Conservation (phyloP, 2,329 filamentous ascomycete species). For the Penicillium sclerotigenum region DNA sequence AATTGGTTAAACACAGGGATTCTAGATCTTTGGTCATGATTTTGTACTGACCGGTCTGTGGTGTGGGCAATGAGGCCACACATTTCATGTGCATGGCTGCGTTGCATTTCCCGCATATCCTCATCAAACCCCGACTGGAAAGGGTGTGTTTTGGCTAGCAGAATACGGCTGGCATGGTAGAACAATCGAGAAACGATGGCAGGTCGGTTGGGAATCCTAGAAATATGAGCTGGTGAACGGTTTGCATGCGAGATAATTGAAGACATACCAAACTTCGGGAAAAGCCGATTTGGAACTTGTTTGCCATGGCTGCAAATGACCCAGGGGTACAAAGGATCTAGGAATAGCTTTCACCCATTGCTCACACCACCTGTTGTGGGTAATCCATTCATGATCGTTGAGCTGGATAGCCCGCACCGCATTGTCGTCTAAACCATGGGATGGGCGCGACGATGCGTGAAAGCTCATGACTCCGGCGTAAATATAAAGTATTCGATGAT, state of each 20-base stretch:
- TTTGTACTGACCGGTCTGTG: conserved; percentile 61
- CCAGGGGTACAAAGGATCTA: conserved; percentile 81
- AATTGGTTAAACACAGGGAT: neutral
- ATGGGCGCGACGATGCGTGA: conserved; percentile 64
- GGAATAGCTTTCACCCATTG: conserved; percentile 77
- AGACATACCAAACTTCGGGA: conserved; percentile 74
- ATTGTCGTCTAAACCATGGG: conserved; percentile 57
- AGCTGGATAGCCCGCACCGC: conserved; percentile 57
- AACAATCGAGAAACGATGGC: conserved; percentile 80
- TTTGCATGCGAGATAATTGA: neutral
- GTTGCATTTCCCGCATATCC: conserved; percentile 68
- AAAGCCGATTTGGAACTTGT: conserved; percentile 70
- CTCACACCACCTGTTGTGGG: conserved; percentile 76
- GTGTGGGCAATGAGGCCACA: conserved; percentile 87
- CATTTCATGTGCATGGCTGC: conserved; percentile 75
- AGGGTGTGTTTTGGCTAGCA: conserved; percentile 78
- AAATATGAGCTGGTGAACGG: conserved; percentile 1
- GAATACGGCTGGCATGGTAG: conserved; percentile 80
- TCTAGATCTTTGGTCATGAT: neutral
- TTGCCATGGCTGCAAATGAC: conserved; percentile 67
- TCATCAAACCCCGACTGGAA: conserved; percentile 56
- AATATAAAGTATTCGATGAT: conserved; percentile 83
- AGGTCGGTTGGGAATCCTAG: conserved; percentile 74
- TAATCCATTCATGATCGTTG: conserved; percentile 71
- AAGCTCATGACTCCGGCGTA: conserved; percentile 86